phyloP scores from a whole-genome alignment of 2,329 filamentous ascomycete species.

The Aureobasidium sp. region DNA sequence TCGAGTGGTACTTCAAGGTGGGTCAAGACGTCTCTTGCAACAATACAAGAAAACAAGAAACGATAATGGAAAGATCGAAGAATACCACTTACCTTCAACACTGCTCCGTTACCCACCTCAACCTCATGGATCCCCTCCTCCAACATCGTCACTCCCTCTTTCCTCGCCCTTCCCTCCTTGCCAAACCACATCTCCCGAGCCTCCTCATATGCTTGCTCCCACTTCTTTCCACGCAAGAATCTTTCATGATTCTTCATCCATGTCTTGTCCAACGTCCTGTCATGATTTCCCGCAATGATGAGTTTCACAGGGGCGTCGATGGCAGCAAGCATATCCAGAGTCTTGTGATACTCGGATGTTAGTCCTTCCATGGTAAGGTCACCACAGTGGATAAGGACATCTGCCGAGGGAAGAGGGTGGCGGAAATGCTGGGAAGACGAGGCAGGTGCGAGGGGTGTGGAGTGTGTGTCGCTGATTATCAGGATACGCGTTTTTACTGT shows the following conservation, averaged over 20 bases:
- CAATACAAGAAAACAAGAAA: background rate
- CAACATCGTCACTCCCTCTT: slow-evolving; percentile 25
- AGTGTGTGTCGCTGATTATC: slow-evolving; percentile 40
- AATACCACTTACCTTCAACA: slow-evolving; percentile 28
- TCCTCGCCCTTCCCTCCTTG: slow-evolving; percentile 21
- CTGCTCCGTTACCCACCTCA: slow-evolving; percentile 40
- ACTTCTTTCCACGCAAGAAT: slow-evolving; percentile 18
- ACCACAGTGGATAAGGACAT: slow-evolving; percentile 51
- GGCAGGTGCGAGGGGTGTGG: slow-evolving; percentile 15
- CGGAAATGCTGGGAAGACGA: slow-evolving; percentile 16
- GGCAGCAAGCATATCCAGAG: slow-evolving; percentile 39
- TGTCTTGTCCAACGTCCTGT: slow-evolving; percentile 47
- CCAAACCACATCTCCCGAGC: slow-evolving; percentile 42
- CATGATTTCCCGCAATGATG: slow-evolving; percentile 57
- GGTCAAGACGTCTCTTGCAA: background rate
- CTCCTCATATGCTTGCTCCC: background rate
- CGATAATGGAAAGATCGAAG: background rate
- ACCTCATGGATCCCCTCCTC: slow-evolving; percentile 46
- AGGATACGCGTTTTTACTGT: slow-evolving; percentile 34
- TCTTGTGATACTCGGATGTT: slow-evolving; percentile 38
- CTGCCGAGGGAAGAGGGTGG: slow-evolving; percentile 40
- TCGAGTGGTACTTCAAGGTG: too few species aligned
- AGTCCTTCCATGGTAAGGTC: slow-evolving; percentile 49
- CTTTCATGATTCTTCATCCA: slow-evolving; percentile 20
- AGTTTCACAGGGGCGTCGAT: slow-evolving; percentile 51